Evolutionary conservation across 768 basidiomycete genomes (phyloP), one percentile per base, ranked within the genome.

Genomic region (Tricholomella constricta): DNA sequence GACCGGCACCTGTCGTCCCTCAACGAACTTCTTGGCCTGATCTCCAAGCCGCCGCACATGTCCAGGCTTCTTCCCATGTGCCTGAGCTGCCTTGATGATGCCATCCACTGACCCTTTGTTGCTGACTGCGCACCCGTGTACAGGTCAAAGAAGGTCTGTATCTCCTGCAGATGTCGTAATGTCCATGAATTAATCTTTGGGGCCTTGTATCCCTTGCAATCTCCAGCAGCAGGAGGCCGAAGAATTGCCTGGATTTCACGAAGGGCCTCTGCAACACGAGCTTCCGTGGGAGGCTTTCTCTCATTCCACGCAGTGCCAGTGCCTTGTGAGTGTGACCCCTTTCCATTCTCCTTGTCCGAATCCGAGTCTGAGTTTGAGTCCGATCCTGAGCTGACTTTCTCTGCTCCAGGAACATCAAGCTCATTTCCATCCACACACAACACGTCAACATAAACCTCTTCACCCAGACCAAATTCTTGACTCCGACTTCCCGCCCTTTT

Each of bases 21-120:
- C 25, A 7, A 57, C 32, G 38, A 45, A 54, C 25, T 64, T 51
- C 4, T 48, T 65, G 53, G 54, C 56, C 65, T 31, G 49, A 12
- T 55, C 51, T 15, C 56, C 56, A 5, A 67, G 51, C 12, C 41
- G 56, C 20, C 55, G 35, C 14, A 58, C 58, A 29, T 37, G 26
- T 3, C 27, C 41, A 6, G 46, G 51, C 9, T 52, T 52, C 32
- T 49, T 51, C 29, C 55, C 47, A 22, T n/a, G 7, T 10, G 35
- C 19, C 12, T 51, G 35, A 8, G 45, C 36, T 20, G 48, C 22
- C 48, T 6, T 12, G 55, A 56, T 32, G 51, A 47, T 11, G 4
- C 6, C n/a, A 47, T 55, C 57, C 54, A 58, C 22, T 27, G 26
- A 6, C 17, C 35, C 14, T 31, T 25, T 1, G 17, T 19, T n/a